Percentiles rank a stretch among this genome's conserved stretches.
phyloP scores from a whole-genome alignment of 2,329 filamentous ascomycete genomes.

The Aspergillus brasiliensis region DNA sequence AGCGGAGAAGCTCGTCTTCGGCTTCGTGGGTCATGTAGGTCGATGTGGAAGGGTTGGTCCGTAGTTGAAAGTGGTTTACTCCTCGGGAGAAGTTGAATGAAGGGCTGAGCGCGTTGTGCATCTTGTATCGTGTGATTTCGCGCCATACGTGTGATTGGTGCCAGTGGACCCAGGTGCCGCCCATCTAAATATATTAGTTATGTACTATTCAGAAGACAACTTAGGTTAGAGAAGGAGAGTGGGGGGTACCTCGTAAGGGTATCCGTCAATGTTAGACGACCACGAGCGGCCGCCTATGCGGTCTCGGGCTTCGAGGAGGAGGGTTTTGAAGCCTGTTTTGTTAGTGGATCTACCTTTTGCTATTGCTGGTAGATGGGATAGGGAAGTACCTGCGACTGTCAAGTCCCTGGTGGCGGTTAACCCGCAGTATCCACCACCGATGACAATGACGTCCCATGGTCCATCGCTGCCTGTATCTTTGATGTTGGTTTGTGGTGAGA shows the following conservation, averaged over 20 bases:
- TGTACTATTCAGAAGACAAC: too few relatives aligned
- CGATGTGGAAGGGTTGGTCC: conserved; percentile 29
- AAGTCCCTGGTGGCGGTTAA: conserved; percentile 36
- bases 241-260: conserved; percentile 42
- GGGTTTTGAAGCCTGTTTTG: conserved; percentile 31
- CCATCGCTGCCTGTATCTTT: not conserved
- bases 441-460: conserved; percentile 29
- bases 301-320: conserved; percentile 53
- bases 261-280: conserved; percentile 48
- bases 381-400: not conserved
- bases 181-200: conserved; percentile 36
- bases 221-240: not conserved
- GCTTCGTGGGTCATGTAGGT: conserved; percentile 46
- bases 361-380: not conserved
- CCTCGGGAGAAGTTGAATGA: conserved; percentile 47
- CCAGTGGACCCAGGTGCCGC: conserved; percentile 55
- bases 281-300: conserved; percentile 54
- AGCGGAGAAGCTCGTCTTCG: conserved; percentile 40
- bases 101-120: conserved; percentile 44
- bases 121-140: conserved; percentile 51
- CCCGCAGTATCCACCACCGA: conserved; percentile 37
- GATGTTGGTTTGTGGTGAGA: conserved; percentile 23
- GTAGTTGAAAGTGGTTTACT: conserved; percentile 47
- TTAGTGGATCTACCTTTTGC: not conserved
- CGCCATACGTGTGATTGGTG: conserved; percentile 47